phyloP scores from a whole-genome alignment of 257 asterid genomes.

The Capsicum baccatum region DNA sequence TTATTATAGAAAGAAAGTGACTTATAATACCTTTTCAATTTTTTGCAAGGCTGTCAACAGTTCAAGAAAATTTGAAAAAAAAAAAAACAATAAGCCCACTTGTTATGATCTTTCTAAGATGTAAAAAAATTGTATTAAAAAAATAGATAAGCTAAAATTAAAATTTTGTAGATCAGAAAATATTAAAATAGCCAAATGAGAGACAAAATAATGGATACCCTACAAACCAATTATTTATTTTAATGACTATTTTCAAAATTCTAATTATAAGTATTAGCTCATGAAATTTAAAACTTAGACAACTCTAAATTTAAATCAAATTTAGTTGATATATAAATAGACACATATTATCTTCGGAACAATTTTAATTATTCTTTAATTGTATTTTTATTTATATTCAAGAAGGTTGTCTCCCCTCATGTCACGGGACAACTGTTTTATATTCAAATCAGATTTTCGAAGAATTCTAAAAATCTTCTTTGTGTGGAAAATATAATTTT shows the following conservation, averaged over 20 bases:
- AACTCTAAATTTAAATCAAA: not conserved
- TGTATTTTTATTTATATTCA: not conserved
- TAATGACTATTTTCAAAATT: no score
- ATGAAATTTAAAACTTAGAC: not conserved
- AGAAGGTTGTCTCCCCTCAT: not conserved
- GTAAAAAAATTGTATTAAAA: no score
- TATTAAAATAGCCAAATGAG: not conserved
- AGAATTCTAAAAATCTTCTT: not conserved
- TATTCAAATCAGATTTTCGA: not conserved
- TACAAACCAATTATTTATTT: no score
- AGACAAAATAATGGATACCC: no score
- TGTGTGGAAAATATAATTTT: not conserved
- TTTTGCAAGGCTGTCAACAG: conserved; percentile 27
- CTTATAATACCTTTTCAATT: not conserved
- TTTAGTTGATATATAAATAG: not conserved
- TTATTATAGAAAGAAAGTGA: not conserved
- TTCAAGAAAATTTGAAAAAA: not conserved
- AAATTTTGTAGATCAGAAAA: not conserved
- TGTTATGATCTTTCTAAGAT: not conserved
- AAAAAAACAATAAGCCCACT: not conserved
- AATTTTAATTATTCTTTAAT: not conserved
- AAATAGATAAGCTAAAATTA: not conserved
- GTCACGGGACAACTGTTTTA: not conserved
- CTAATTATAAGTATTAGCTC: not conserved
- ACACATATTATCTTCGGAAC: not conserved